phyloP scores from a whole-genome alignment of 129 eudicot species.

The Rutidosis leptorrhynchoides region DNA sequence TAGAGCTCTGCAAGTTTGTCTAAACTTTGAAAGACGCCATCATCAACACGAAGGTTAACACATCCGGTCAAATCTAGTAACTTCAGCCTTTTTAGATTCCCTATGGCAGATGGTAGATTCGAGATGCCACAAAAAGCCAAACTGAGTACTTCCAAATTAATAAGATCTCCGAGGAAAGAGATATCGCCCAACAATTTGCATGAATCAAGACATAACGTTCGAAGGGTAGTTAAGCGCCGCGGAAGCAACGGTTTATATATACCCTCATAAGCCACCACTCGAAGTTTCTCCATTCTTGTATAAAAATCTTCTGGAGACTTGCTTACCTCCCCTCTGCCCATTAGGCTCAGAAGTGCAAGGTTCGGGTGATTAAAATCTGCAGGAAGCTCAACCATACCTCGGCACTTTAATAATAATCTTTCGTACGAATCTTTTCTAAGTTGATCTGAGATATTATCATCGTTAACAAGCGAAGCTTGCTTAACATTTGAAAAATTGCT shows the following conservation, averaged over 20 bases:
- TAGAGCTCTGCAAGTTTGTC: background rate
- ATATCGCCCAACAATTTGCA: background rate
- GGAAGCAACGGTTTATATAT: background rate
- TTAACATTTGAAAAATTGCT: background rate
- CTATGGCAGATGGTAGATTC: too few species aligned
- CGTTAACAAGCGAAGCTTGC: constrained; percentile 4
- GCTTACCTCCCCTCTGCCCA: background rate
- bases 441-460: too few species aligned
- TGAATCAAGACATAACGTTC: constrained; percentile 1
- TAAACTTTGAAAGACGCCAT: background rate
- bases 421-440: too few species aligned
- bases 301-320: background rate
- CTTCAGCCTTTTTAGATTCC: too few species aligned
- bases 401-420: too few species aligned
- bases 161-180: background rate
- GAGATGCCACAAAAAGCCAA: background rate
- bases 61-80: too few species aligned
- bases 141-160: background rate
- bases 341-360: background rate
- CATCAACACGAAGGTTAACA: too few species aligned
- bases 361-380: background rate
- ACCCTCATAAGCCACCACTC: too few species aligned
- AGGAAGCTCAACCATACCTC: background rate
- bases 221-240: background rate
- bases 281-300: too few species aligned